Conservation (phyloP, 352 stramenopile species). For the Globisporangium radiosum region DNA sequence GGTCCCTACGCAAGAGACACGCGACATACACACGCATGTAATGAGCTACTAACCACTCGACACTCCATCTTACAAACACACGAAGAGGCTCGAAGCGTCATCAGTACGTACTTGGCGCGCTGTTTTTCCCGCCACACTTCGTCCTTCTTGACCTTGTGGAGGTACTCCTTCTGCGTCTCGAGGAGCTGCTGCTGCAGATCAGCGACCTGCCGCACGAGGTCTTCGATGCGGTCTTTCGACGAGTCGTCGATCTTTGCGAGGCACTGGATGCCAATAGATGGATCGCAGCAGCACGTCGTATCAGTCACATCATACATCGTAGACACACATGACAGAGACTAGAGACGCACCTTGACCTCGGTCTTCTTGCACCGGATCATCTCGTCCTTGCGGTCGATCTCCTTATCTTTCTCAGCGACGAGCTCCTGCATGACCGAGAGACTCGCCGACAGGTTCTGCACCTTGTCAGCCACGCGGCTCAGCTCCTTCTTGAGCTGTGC, state of each 20-base stretch:
- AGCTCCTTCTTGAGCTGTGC: constrained; percentile 58
- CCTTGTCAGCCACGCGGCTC: constrained; percentile 32
- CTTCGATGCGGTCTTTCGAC: constrained; percentile 73
- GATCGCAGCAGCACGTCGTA: not conserved
- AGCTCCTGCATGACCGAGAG: constrained; percentile 43
- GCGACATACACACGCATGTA: too few species aligned
- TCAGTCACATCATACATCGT: too few species aligned
- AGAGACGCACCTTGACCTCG: constrained; percentile 42
- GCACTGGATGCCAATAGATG: constrained; percentile 16
- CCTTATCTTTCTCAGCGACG: constrained; percentile 48
- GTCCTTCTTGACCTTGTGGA: constrained; percentile 76
- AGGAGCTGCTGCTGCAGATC: constrained; percentile 67
- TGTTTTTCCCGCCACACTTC: constrained; percentile 63
- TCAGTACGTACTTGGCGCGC: constrained; percentile 26
- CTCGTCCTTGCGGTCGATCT: constrained; percentile 55
- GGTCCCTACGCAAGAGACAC: constrained; percentile 25
- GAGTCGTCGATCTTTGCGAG: constrained; percentile 67
- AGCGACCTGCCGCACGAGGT: constrained; percentile 62
- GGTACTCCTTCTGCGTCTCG: constrained; percentile 75
- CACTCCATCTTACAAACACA: not conserved
- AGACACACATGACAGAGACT: too few species aligned
- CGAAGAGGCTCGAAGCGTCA: too few species aligned
- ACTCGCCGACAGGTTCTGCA: constrained; percentile 43
- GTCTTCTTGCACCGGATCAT: constrained; percentile 70
- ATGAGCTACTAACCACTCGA: not conserved